These are phyloP conservation scores for Microglena sp. DNA, from an alignment of 139 green algal genomes.

Conservation along the genomic window DNA sequence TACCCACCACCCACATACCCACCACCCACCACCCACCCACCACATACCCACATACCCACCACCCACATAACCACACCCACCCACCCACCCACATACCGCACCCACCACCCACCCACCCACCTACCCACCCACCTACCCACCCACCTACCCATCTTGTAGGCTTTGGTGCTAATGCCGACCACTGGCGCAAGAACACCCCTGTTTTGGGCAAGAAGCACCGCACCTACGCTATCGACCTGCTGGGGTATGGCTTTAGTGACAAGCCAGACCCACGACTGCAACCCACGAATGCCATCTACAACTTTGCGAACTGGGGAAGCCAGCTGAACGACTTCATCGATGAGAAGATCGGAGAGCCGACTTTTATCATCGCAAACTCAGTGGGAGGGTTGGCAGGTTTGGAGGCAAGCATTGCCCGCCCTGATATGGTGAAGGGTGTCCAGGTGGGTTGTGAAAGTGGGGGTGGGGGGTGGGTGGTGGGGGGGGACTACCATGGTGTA, in stretches of 20 bases:
- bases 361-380: conserved; percentile 77
- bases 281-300: conserved; percentile 41
- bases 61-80: no score
- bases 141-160: no score
- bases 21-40: no score
- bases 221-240: conserved; percentile 81
- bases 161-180: conserved; percentile 86
- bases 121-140: no score
- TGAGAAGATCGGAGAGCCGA: conserved; percentile 38
- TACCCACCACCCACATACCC: no score
- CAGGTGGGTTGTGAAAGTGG: conserved; percentile 31
- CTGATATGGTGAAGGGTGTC: conserved; percentile 57
- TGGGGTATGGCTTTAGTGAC: conserved; percentile 76
- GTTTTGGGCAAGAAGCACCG: conserved; percentile 41
- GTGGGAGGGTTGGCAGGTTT: conserved; percentile 51
- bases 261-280: conserved; percentile 63
- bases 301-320: conserved; percentile 48
- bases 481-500: no score
- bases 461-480: no score
- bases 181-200: conserved; percentile 82
- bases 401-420: conserved; percentile 18
- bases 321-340: conserved; percentile 67
- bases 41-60: no score
- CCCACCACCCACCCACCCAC: no score
- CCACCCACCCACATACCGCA: no score